Base-by-base conservation (phyloP, 345 rosid species). In the Brassica nigra region DNA sequence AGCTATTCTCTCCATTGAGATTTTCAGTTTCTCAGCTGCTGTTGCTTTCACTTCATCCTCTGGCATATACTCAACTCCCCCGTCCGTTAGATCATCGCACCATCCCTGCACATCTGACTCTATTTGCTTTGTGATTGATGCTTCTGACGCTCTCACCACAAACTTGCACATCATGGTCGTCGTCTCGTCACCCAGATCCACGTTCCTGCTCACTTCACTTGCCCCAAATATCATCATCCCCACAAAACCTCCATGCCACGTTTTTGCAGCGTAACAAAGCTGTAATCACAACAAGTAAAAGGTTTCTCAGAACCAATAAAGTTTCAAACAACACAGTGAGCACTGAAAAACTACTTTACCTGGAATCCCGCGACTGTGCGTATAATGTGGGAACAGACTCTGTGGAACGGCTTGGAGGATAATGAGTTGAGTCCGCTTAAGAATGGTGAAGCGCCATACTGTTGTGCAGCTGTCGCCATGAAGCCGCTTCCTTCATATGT, bases 351-450 rank as follows among this genome's bases (percentile, higher is more conserved):
- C 28, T 44, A 62, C 16, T 44, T 67, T 76, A 92, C 99, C 99
- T 95, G 98, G 89, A 95, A 95, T 33, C 98, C 99, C 62, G 99
- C 97, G 79, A 95, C 99, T 5, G 97, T 93, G n/a, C 92, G 89
- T 83, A 95, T 92, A 66, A 92, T 85, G 84, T 95, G 98, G 20
- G 97, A 95, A 80, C 99, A 92, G 76, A 95, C 95, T 78, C 83
- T 84, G 83, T 95, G 99, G 85, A 95, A 92, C 59, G 97, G 97
- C 86, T 92, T 95, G 80, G 98, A 90, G 27, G 95, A 85, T 87
- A 92, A 85, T 54, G 94, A 90, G 82, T 95, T 92, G 67, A 92
- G 86, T 79, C 99, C 99, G 74, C 93, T 89, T 69, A 95, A 83
- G 86, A 89, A 92, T 49, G 99, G 99, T 79, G 99, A 93, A 75